Evolutionary conservation across 2,329 filamentous ascomycete genomes (phyloP).

Genomic region (Phialemonium atrogriseum): DNA sequence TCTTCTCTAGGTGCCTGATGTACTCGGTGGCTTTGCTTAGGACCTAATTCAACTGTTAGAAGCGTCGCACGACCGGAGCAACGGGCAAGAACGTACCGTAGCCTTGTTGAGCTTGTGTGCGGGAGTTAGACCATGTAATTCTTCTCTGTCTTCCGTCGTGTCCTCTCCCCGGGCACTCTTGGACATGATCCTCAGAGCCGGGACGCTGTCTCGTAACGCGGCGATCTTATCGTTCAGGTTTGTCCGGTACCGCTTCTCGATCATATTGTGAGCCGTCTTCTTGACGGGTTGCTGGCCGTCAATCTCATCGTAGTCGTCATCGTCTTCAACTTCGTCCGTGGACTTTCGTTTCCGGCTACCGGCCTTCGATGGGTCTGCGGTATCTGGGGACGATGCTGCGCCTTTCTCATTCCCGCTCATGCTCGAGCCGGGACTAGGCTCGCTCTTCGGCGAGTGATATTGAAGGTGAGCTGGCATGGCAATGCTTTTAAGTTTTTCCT

Average conservation of each 20-base stretch:
- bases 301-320: constrained; percentile 52
- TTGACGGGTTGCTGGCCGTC: constrained; percentile 55
- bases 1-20: constrained; percentile 86
- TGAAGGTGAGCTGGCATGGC: constrained; percentile 57
- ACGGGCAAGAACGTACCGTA: constrained; percentile 45
- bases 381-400: constrained; percentile 53
- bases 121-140: constrained; percentile 72
- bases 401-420: constrained; percentile 32
- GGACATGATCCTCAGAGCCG: constrained; percentile 76
- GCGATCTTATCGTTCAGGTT: constrained; percentile 98
- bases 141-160: constrained; percentile 66
- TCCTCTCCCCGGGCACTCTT: constrained; percentile 63
- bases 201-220: constrained; percentile 83
- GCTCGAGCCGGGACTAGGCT: constrained; percentile 49
- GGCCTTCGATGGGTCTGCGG: constrained; percentile 32
- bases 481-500: constrained; percentile 53
- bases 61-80: background rate
- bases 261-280: constrained; percentile 97
- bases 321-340: constrained; percentile 49
- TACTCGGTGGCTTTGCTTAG: constrained; percentile 95
- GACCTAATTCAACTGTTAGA: constrained; percentile 35
- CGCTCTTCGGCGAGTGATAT: constrained; percentile 51
- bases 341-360: constrained; percentile 61
- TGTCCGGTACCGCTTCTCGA: constrained; percentile 92
- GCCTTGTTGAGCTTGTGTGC: constrained; percentile 96